These are phyloP conservation scores for Terana coerulea DNA, from an alignment of 768 basidiomycete genomes.

Conservation along the genomic window DNA sequence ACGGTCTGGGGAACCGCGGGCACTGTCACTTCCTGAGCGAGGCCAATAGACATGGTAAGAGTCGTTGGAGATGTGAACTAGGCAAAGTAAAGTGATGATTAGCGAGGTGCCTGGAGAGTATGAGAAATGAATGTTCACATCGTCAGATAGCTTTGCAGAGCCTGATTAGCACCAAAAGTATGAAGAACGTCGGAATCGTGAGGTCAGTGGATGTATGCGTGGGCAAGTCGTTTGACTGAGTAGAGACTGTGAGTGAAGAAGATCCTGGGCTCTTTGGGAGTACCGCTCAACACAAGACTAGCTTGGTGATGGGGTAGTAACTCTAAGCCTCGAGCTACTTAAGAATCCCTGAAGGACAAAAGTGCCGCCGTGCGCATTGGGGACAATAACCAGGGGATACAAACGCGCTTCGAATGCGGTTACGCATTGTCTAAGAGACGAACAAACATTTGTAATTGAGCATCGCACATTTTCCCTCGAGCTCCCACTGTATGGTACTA, in stretches of 20 bases:
- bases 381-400: conserved; percentile 11
- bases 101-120: no score
- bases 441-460: no score
- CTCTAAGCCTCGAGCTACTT: no score
- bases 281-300: conserved; percentile 3
- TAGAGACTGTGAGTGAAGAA: conserved; percentile 4
- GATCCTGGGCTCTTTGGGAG: not conserved
- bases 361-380: conserved; percentile 12
- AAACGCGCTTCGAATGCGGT: conserved; percentile 1
- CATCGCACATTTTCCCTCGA: no score
- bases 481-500: no score
- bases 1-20: conserved; percentile 12
- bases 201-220: not conserved
- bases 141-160: no score
- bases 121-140: no score
- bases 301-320: conserved; percentile 11
- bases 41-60: conserved; percentile 20
- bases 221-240: not conserved
- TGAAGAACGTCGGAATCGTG: conserved; percentile 2
- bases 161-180: no score
- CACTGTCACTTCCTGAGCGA: conserved; percentile 7
- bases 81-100: no score
- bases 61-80: not conserved
- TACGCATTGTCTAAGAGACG: conserved; percentile 7
- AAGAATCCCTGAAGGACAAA: conserved; percentile 25